These are phyloP conservation scores for Amanita rubescens DNA, from an alignment of 768 basidiomycete genomes.

Conservation along the genomic window DNA sequence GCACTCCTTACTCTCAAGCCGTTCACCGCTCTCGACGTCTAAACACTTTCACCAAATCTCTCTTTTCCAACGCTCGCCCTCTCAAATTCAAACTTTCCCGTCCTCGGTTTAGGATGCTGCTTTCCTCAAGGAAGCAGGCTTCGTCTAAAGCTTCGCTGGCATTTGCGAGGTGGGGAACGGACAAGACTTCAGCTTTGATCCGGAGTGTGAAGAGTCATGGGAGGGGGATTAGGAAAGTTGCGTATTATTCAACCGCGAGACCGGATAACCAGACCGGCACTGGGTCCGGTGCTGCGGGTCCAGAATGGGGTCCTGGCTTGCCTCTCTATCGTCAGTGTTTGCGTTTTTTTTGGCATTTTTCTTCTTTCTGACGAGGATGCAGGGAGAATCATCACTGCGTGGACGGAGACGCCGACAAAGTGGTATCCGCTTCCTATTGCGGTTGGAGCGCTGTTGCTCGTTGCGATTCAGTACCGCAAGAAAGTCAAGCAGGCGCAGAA, in stretches of 20 bases:
- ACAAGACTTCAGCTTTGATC: slow-evolving; percentile 43
- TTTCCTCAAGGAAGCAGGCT: slow-evolving; percentile 48
- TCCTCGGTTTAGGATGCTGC: slow-evolving; percentile 30
- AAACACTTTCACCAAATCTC: not conserved
- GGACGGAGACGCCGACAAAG: slow-evolving; percentile 82
- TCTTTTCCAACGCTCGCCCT: not conserved
- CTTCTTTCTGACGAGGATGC: slow-evolving; percentile 7
- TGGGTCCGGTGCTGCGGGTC: slow-evolving; percentile 16
- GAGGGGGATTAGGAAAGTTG: slow-evolving; percentile 26
- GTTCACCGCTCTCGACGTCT: not conserved
- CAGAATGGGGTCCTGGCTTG: slow-evolving; percentile 20
- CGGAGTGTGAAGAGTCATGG: slow-evolving; percentile 32
- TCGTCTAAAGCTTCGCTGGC: slow-evolving; percentile 27
- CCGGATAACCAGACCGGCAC: slow-evolving; percentile 6
- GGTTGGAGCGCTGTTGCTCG: slow-evolving; percentile 82
- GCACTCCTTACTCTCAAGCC: not conserved
- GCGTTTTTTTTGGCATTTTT: not conserved
- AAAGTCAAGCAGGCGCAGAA: slow-evolving; percentile 39
- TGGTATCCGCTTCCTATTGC: slow-evolving; percentile 95
- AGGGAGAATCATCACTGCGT: slow-evolving; percentile 68
- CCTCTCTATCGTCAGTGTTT: slow-evolving; percentile 46
- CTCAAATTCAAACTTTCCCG: slow-evolving; percentile 4
- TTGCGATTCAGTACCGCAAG: slow-evolving; percentile 69
- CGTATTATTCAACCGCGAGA: slow-evolving; percentile 1
- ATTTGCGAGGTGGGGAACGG: slow-evolving; percentile 43